Conservation (phyloP, 2,329 filamentous ascomycete species). For the Waltergamsia citrina region DNA sequence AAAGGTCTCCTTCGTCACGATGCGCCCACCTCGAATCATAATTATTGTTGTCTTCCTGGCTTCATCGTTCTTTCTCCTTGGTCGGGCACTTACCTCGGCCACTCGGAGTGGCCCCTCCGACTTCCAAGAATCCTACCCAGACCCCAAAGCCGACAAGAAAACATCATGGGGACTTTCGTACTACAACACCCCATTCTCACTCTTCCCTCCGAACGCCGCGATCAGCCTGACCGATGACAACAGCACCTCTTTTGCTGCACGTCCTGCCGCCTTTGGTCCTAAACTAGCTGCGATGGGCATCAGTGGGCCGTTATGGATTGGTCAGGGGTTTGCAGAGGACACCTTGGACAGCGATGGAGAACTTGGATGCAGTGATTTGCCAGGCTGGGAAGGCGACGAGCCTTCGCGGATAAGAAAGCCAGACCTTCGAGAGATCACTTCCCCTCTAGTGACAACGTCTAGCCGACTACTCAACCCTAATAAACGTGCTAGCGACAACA, state of each 20-base stretch:
- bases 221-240: slow-evolving; percentile 98
- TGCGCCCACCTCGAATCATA: slow-evolving; percentile 44
- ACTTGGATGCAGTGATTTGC: slow-evolving; percentile 89
- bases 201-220: slow-evolving; percentile 91
- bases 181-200: slow-evolving; percentile 67
- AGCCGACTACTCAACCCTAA: slow-evolving; percentile 3
- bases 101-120: slow-evolving; percentile 9
- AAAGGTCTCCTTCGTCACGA: too few species aligned
- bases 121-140: background rate
- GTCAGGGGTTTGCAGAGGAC: slow-evolving; percentile 83
- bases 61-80: slow-evolving; percentile 44
- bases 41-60: slow-evolving; percentile 44
- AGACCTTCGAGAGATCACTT: slow-evolving; percentile 18
- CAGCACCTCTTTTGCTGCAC: slow-evolving; percentile 89
- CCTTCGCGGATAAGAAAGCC: too few species aligned
- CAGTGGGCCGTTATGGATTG: slow-evolving; percentile 87
- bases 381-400: slow-evolving; percentile 69
- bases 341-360: slow-evolving; percentile 65
- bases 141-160: background rate
- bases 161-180: slow-evolving; percentile 45
- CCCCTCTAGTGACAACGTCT: slow-evolving; percentile 11
- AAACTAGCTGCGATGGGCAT: slow-evolving; percentile 64
- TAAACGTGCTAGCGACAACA: slow-evolving; percentile 6
- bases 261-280: slow-evolving; percentile 89
- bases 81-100: slow-evolving; percentile 37